These are phyloP conservation scores for Myxozyma neotropica DNA, from an alignment of 805 yeast species.

Conservation along the genomic window DNA sequence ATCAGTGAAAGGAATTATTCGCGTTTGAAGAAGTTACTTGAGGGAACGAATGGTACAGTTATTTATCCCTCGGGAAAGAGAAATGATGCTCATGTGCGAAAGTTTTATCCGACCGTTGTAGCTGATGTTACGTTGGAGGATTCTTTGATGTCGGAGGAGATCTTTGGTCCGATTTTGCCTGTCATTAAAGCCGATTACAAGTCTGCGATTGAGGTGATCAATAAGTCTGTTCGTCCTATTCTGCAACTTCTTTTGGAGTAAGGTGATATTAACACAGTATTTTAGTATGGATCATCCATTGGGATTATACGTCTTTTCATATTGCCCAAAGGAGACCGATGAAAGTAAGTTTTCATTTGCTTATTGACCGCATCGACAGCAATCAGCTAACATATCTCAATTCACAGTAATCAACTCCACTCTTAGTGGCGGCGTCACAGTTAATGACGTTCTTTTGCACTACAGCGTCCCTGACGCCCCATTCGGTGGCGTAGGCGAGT, in stretches of 20 bases:
- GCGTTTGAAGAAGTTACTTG: constrained; percentile 4
- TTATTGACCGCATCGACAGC: too few relatives aligned
- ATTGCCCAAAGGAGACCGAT: constrained; percentile 36
- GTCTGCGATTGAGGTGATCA: constrained; percentile 46
- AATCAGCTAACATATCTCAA: too few relatives aligned
- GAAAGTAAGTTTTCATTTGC: constrained; percentile 47
- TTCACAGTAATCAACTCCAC: constrained; percentile 47
- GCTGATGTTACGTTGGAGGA: constrained; percentile 65
- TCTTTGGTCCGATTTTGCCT: constrained; percentile 88
- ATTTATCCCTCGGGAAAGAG: constrained; percentile 37
- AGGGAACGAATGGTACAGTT: constrained; percentile 34
- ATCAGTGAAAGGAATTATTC: constrained; percentile 6
- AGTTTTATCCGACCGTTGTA: constrained; percentile 71
- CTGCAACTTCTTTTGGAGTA: not conserved
- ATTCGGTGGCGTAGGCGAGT: constrained; percentile 85
- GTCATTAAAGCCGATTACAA: constrained; percentile 57
- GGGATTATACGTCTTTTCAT: constrained; percentile 70
- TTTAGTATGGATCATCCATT: constrained; percentile 54
- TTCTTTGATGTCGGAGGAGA: constrained; percentile 68
- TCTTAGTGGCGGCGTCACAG: constrained; percentile 70
- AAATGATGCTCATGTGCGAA: constrained; percentile 45
- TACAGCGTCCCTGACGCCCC: constrained; percentile 70
- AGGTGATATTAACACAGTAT: not conserved
- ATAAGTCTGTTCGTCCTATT: constrained; percentile 52
- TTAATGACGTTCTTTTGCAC: constrained; percentile 74